Base-by-base conservation (phyloP, 2,329 filamentous ascomycete genomes). In the Colletotrichum cordylinicola region DNA sequence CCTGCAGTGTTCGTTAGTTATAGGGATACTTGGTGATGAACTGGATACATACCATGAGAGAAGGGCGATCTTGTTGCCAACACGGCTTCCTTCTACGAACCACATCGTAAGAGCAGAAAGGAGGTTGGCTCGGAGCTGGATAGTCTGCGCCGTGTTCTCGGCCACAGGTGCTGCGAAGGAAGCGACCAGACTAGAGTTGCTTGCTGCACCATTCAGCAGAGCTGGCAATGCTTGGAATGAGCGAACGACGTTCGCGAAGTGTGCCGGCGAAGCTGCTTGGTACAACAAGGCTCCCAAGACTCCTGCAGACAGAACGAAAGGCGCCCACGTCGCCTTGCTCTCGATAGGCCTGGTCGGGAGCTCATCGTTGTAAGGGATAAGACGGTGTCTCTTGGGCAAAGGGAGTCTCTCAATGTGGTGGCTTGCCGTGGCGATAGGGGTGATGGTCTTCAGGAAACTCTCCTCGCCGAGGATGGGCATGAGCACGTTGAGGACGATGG, bases 281-380 rank as follows among this genome's bases (percentile, higher is more conserved):
- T 58, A 65, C 27, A 70, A 16, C 15, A 74, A 2, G 0, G 29
- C 56, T 0, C 56, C 29, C 29, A 61, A 2, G 9, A 61, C 16
- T 13, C 27, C 56, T 4, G 31, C 43, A 52, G 43, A 55, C 65
- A 73, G 31, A 4, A 43, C 18, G 8, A 35, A 55, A 4, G 66
- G 29, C 1, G 56, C 39, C 56, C 56, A 62, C 2, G 55, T 66
- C 2, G 16, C 6, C 24, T 70, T 70, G 60, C n/a, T 66, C 27
- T 39, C 27, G 8, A 74, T 35, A 2, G 67, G 67, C 10, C 16
- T 31, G 9, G 60, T 16, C 1, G 72, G 67, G 10, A 74, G 72
- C 35, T 74, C 72, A 9, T 70, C 67, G 5, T 74, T 35, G 29
- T 65, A 70, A 7, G 72, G 72, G 1, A 74, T 48, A 10, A 74